Conservation (phyloP, 305 asterid species). For the Coffea humblotiana region DNA sequence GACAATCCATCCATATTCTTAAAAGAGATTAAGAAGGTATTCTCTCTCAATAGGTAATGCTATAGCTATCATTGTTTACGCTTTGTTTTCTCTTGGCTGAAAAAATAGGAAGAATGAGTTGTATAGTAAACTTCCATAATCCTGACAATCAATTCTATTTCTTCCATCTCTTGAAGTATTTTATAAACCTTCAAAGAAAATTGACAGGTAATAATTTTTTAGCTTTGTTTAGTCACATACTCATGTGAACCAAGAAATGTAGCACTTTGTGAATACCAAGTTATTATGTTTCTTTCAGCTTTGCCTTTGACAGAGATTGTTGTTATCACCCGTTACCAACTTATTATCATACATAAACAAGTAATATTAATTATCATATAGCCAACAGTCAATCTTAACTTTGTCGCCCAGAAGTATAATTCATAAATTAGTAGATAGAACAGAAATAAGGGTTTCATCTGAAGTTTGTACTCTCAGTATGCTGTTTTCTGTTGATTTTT, state of each 20-base stretch:
- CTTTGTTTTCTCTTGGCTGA: neutral
- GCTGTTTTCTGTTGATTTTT: neutral
- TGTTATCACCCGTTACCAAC: neutral
- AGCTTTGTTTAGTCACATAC: too few species aligned
- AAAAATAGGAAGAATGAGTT: neutral
- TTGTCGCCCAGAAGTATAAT: neutral
- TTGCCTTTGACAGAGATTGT: neutral
- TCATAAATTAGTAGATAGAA: neutral
- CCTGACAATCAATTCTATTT: neutral
- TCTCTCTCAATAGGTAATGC: neutral
- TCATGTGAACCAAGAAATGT: too few species aligned
- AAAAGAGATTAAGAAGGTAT: slow-evolving; percentile 56
- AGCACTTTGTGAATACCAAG: too few species aligned
- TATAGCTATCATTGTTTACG: neutral
- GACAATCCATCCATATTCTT: slow-evolving; percentile 62
- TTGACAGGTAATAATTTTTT: too few species aligned
- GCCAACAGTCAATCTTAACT: neutral
- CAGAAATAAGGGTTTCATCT: neutral
- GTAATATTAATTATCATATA: neutral
- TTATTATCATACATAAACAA: neutral
- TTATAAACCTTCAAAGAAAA: too few species aligned
- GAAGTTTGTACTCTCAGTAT: neutral
- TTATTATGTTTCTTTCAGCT: neutral
- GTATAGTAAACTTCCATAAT: neutral
- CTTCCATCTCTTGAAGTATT: too few species aligned